Conservation (phyloP, 176 grass and related monocot genomes). For the Bolboschoenus planiculmis region DNA sequence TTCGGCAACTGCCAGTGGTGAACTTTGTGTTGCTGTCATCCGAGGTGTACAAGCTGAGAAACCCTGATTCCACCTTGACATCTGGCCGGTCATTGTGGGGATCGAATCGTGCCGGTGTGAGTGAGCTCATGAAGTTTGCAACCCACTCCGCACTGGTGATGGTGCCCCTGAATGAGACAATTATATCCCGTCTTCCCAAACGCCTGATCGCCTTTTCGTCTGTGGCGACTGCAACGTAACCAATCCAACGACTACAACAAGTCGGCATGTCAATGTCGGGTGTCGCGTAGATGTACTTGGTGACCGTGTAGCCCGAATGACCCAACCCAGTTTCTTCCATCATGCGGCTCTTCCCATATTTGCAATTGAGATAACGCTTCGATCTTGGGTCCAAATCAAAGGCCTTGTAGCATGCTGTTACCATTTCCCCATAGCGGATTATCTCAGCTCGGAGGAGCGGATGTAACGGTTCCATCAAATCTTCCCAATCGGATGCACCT, state of each 20-base stretch:
- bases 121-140: conserved; percentile 77
- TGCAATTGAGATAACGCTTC: conserved; percentile 64
- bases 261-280: conserved; percentile 38
- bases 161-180: conserved; percentile 67
- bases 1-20: conserved; percentile 54
- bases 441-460: conserved; percentile 63
- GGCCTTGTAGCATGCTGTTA: conserved; percentile 57
- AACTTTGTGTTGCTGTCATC: conserved; percentile 39
- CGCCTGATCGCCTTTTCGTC: conserved; percentile 17
- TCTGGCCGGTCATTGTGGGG: conserved; percentile 39
- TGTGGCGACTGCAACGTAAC: conserved; percentile 48
- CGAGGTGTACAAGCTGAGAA: conserved; percentile 66
- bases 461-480: conserved; percentile 51
- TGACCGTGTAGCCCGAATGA: conserved; percentile 46
- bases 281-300: conserved; percentile 62
- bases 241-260: conserved; percentile 73
- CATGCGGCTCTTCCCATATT: conserved; percentile 62
- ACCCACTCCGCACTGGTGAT: conserved; percentile 59
- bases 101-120: conserved; percentile 56
- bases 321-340: conserved; percentile 55
- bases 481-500: conserved; percentile 46
- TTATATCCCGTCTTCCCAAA: conserved; percentile 51
- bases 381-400: conserved; percentile 61
- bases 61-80: conserved; percentile 66
- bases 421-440: conserved; percentile 75